Evolutionary conservation across 2,329 filamentous ascomycete species (phyloP), one percentile per base, ranked within the genome.

Genomic region (Penicillium freii): DNA sequence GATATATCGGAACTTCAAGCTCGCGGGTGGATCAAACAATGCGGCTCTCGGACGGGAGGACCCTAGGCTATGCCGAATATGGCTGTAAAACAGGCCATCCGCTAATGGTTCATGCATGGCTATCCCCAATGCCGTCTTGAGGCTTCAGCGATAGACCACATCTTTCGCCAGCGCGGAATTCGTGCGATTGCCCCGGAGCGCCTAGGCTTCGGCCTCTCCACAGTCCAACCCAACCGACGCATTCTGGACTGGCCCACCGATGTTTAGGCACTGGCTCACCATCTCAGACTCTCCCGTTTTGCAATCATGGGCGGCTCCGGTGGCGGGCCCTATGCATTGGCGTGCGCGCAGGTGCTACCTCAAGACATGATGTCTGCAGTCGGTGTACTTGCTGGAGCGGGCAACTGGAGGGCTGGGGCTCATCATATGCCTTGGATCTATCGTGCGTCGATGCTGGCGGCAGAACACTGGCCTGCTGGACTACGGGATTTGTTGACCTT

Each of bases 321-420:
- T 8, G 80, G 81, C 21, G 77, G 77, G 2, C 78, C 80, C 0
- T 82, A 79, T 61, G 74, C 75, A 2, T 64, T 82, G 11, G 80
- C 79, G 23, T 82, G 79, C 60, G 73, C 79, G 13, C 69, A 73
- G 42, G 57, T 60, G 4, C 62, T 81, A 5, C 58, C 56, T 31
- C 34, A 31, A 4, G 46, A 57, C 6, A 70, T 64, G 48, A 55
- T 80, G 19, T 66, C 72, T 0, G 71, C 64, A 0, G 74, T 77
- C 9, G 74, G 74, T 1, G 62, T 80, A 11, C 63, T 79, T 42
- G 73, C 73, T 8, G 71, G 70, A 23, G 59, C 60, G 11, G 59
- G 59, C 11, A 73, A 71, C 3, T 78, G 73, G 73, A 65, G 62
- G 10, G 71, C 70, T 8, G 70, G 76, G 5, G 51, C 57, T 5